Evolutionary conservation across 2,329 filamentous ascomycete genomes (phyloP), one percentile per base, ranked within the genome.

Genomic region (Nemania sp.): DNA sequence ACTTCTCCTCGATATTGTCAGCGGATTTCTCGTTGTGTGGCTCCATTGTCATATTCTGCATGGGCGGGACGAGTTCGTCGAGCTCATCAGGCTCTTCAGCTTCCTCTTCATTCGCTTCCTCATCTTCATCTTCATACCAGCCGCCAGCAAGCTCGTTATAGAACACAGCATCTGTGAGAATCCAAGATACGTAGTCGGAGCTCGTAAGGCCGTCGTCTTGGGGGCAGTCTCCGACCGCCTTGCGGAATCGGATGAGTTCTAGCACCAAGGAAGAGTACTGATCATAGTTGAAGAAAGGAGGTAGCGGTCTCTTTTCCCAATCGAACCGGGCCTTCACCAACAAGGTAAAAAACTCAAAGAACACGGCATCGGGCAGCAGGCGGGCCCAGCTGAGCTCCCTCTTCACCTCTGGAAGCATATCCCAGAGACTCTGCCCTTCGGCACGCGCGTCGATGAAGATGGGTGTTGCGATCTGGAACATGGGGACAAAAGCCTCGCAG

Each of bases 321-420:
- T 11, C 21, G 37, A 17, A 45, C 4, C 54, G 54, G 2, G 54
- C 55, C 39, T 62, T 49, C 1, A 62, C 39, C 3, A 62, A 34
- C 17, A 37, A 35, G 4, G 54, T 46, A 18, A 62, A 62, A 1
- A 62, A 25, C 32, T 58, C 59, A 12, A 57, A 17, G 37, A 62
- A 62, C 5, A 62, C 39, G 11, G 43, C 5, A 3, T 47, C 43
- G 1, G 43, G 12, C 11, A 62, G 13, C 29, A 2, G 5, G 10
- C 59, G 35, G 9, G 29, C 59, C 59, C 54, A 62, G 5, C 49
- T 42, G n/a, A 58, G 48, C 37, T 58, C 13, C 12, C 11, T 9
- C 37, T 58, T 13, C 13, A 62, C 43, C 12, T 18, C 13, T 18
- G 18, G 4, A 13, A 62, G 54, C 43, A 58, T 52, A 18, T 62